A percentile compares a stretch with the other conserved stretches of the same genome.
Evolutionary conservation across 192 early-diverging fungal species (phyloP).

Genomic region (Entomortierella chlamydospora): DNA sequence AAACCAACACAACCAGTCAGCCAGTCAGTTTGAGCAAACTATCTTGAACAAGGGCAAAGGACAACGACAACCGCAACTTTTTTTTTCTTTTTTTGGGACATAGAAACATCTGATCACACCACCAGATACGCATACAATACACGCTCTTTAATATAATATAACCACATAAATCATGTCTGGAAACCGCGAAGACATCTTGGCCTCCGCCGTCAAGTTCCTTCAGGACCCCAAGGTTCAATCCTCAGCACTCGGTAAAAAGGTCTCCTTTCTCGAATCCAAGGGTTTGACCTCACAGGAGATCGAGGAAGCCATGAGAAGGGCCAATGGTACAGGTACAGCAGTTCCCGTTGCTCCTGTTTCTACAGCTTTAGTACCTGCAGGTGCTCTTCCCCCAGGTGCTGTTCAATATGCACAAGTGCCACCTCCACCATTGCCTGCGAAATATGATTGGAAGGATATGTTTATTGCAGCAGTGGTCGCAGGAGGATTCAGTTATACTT

Average conservation of each 20-base stretch:
- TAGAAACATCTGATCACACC: background rate
- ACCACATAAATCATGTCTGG: constrained; percentile 37
- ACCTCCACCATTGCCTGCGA: constrained; percentile 59
- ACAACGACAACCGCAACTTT: no score
- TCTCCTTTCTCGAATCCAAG: constrained; percentile 97
- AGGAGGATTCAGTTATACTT: constrained; percentile 91
- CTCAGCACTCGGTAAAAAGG: constrained; percentile 88
- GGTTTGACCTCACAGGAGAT: constrained; percentile 94
- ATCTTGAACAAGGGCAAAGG: no score
- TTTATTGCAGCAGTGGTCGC: constrained; percentile 89
- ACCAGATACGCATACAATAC: background rate
- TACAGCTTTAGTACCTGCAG: constrained; percentile 12
- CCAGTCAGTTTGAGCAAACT: no score
- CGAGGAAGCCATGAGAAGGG: constrained; percentile 83
- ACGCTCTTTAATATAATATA: background rate
- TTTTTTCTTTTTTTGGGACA: background rate
- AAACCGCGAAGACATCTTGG: constrained; percentile 79
- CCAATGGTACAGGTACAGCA: constrained; percentile 57
- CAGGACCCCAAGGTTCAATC: constrained; percentile 91
- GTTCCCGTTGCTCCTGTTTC: background rate
- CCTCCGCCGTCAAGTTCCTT: constrained; percentile 92
- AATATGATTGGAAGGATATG: constrained; percentile 94
- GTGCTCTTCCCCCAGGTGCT: background rate
- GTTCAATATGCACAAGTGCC: constrained; percentile 13
- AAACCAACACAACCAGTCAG: no score